phyloP scores from a whole-genome alignment of 1,284 basidiomycete genomes.

The Vanrija sp. region DNA sequence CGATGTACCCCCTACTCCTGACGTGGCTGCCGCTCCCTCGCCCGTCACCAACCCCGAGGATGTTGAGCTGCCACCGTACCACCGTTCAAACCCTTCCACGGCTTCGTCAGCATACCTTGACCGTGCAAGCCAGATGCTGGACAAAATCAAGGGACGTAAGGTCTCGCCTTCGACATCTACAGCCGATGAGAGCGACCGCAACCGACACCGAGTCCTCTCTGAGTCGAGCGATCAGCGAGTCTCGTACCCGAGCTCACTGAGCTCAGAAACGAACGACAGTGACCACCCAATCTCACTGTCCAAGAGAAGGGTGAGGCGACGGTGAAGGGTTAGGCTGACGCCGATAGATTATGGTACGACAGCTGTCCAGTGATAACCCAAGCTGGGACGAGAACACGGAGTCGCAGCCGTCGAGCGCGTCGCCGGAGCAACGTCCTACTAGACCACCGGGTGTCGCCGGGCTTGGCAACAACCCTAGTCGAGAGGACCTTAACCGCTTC shows the following conservation, averaged over 20 bases:
- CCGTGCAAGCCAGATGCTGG: constrained; percentile 73
- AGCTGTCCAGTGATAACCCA: neutral
- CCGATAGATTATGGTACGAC: neutral
- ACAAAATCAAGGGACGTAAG: constrained; percentile 61
- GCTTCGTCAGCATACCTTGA: constrained; percentile 58
- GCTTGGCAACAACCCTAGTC: neutral
- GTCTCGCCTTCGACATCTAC: constrained; percentile 39
- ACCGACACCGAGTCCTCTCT: constrained; percentile 24
- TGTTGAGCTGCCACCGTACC: constrained; percentile 11
- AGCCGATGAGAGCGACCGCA: constrained; percentile 7
- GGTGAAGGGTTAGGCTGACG: neutral
- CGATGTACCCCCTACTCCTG: constrained; percentile 21
- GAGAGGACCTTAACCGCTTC: constrained; percentile 74
- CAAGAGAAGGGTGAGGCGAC: too few relatives aligned
- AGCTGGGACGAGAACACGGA: neutral
- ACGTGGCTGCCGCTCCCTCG: neutral
- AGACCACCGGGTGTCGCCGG: neutral
- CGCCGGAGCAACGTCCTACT: neutral
- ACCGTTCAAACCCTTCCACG: constrained; percentile 44
- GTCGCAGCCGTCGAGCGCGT: neutral
- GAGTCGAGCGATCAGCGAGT: constrained; percentile 44
- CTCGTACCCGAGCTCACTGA: neutral
- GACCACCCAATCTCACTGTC: constrained; percentile 1
- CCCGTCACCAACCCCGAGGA: neutral
- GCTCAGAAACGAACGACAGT: constrained; percentile 1